These are phyloP conservation scores for Candida hungchunana DNA, from an alignment of 805 yeast genomes.

Conservation along the genomic window DNA sequence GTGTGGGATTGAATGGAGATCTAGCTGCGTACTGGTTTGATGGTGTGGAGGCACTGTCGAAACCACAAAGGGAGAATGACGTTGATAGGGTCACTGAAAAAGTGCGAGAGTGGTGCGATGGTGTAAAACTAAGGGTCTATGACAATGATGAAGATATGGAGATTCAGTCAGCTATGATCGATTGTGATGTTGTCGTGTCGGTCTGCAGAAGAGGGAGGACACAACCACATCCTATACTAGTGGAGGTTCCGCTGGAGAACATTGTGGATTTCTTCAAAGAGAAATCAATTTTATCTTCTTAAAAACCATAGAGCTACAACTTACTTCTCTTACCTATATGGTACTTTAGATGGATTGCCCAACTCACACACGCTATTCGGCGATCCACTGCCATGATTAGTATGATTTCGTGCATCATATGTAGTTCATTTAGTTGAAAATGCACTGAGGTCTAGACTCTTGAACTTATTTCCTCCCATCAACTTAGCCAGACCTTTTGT, in stretches of 20 bases:
- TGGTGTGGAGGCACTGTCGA: constrained; percentile 9
- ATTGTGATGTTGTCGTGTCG: constrained; percentile 9
- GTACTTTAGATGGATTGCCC: neutral
- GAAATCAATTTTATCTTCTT: neutral
- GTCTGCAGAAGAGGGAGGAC: constrained; percentile 6
- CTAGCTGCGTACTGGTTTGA: constrained; percentile 29
- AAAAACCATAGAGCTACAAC: neutral
- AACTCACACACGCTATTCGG: constrained; percentile 5
- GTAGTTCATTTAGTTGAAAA: no score
- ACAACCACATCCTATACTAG: constrained; percentile 1
- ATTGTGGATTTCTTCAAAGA: constrained; percentile 1
- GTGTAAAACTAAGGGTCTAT: constrained; percentile 5
- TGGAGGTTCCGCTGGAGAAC: constrained; percentile 6
- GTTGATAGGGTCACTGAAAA: neutral
- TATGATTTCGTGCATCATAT: no score
- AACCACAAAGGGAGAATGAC: neutral
- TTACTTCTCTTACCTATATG: neutral
- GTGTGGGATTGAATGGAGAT: constrained; percentile 50
- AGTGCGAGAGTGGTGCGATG: constrained; percentile 4
- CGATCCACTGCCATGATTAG: no score
- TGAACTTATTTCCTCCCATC: constrained; percentile 3
- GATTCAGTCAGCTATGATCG: constrained; percentile 25
- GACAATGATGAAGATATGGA: constrained; percentile 7
- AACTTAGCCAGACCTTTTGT: constrained; percentile 4
- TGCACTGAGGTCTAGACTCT: constrained; percentile 2